Conservation (phyloP, 2,329 filamentous ascomycete species). For the Paramyrothecium sp. region DNA sequence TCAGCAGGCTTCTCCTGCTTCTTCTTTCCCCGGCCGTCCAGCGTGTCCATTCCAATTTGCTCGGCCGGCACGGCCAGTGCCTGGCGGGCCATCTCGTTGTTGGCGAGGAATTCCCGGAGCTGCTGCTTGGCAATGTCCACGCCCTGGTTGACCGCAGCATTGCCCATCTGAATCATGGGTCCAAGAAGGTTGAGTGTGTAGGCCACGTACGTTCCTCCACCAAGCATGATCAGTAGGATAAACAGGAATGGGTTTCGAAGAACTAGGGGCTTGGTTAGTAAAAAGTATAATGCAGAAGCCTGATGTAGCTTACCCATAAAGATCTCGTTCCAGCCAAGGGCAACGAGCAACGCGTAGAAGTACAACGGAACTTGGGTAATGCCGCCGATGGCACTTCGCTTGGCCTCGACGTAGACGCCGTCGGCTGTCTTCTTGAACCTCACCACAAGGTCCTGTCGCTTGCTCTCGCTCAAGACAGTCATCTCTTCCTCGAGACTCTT, state of each 20-base stretch:
- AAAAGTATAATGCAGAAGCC: not conserved
- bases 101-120: constrained; percentile 85
- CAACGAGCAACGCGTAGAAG: constrained; percentile 86
- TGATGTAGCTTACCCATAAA: constrained; percentile 68
- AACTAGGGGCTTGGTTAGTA: constrained; percentile 51
- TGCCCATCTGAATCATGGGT: constrained; percentile 92
- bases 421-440: constrained; percentile 98
- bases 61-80: constrained; percentile 73
- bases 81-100: constrained; percentile 79
- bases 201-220: constrained; percentile 79
- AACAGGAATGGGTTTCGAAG: constrained; percentile 93
- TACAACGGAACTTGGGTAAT: constrained; percentile 93
- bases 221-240: constrained; percentile 77
- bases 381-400: constrained; percentile 92
- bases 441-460: constrained; percentile 86
- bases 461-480: constrained; percentile 86
- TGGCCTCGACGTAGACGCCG: constrained; percentile 96
- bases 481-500: constrained; percentile 96
- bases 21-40: constrained; percentile 61
- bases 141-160: constrained; percentile 83
- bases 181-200: constrained; percentile 95
- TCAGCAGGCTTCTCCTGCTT: constrained; percentile 26
- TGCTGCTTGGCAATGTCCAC: constrained; percentile 89
- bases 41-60: constrained; percentile 55
- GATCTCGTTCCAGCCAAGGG: constrained; percentile 98